Base-by-base conservation (phyloP, 2,329 filamentous ascomycete genomes). In the Penicillium aurantiogriseum region DNA sequence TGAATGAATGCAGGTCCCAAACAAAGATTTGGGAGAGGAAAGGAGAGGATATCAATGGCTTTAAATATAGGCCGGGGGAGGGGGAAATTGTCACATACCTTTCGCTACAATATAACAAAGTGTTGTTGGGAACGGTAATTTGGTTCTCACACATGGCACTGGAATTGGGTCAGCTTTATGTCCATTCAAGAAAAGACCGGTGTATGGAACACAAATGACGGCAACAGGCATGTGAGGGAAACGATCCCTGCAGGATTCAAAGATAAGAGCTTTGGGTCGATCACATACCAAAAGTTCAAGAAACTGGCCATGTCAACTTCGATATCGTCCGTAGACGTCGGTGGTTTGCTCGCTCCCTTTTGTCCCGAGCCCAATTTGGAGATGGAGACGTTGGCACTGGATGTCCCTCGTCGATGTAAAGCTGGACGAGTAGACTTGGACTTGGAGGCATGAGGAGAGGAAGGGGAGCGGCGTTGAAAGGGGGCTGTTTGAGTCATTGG, bases 71-170 rank as follows among this genome's bases (percentile, higher is more conserved):
- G 17, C 13, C 21, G 29, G 10, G 29, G 13, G 2, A 4, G 6
- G 23, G 23, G 25, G 25, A 27, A 5, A 33, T 35, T 27, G n/a
- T 10, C 47, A 70, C 78, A 69, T 79, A 87, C 84, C 81, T 81
- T 77, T 87, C 83, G 51, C 84, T 87, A 75, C 85, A 88, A 70
- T 88, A 88, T 44, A 88, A 76, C 40, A 86, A 78, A 17, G 79
- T 79, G 67, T 83, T 83, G 70, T 81, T 81, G 17, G 85, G 85
- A 33, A 82, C 80, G 52, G 84, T 80, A 66, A 88, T 87, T 74
- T 87, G 85, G 71, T 81, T 85, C 71, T 88, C 85, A 72, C 85
- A 88, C 68, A 82, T 85, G 61, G 85, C 81, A 73, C 85, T 87
- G 67, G 61, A 56, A 44, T 53, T 60, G 56, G 43, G 66, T 74